Evolutionary conservation across 768 basidiomycete genomes (phyloP).

Genomic region (Leccinum subtestaceum): DNA sequence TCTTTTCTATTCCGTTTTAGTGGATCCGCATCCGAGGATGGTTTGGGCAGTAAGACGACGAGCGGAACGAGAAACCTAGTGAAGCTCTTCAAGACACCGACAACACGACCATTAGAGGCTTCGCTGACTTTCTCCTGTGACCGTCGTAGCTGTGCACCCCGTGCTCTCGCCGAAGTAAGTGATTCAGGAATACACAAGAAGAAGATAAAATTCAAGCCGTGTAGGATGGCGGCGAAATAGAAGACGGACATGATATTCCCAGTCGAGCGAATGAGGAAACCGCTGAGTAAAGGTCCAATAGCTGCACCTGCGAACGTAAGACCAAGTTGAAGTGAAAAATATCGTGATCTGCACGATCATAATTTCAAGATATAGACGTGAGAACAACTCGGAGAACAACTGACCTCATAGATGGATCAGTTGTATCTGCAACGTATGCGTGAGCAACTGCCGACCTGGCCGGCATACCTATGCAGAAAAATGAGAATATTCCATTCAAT

Average conservation of each 20-base stretch:
- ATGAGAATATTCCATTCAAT: neutral
- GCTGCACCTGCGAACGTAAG: conserved; percentile 73
- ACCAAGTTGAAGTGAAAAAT: conserved; percentile 65
- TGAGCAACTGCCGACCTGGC: conserved; percentile 51
- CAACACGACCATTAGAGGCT: neutral
- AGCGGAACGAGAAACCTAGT: conserved; percentile 74
- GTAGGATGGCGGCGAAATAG: conserved; percentile 56
- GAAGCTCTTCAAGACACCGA: conserved; percentile 36
- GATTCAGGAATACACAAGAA: conserved; percentile 76
- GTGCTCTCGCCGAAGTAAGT: conserved; percentile 49
- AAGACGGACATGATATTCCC: conserved; percentile 62
- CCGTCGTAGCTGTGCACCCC: conserved; percentile 19
- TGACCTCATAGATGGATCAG: conserved; percentile 53
- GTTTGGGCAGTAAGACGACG: conserved; percentile 54
- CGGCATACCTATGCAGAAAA: conserved; percentile 43
- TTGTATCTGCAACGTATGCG: conserved; percentile 71
- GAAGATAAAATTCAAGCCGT: conserved; percentile 47
- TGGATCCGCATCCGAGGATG: conserved; percentile 32
- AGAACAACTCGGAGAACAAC: conserved; percentile 2
- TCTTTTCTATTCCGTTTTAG: conserved; percentile 46
- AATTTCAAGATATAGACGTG: conserved; percentile 1
- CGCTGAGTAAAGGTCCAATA: conserved; percentile 72
- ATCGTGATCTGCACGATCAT: conserved; percentile 46
- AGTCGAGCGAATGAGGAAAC: conserved; percentile 58
- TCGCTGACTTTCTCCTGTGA: conserved; percentile 11